phyloP scores from a whole-genome alignment of 768 basidiomycete genomes.

The Lyophyllum atratum region DNA sequence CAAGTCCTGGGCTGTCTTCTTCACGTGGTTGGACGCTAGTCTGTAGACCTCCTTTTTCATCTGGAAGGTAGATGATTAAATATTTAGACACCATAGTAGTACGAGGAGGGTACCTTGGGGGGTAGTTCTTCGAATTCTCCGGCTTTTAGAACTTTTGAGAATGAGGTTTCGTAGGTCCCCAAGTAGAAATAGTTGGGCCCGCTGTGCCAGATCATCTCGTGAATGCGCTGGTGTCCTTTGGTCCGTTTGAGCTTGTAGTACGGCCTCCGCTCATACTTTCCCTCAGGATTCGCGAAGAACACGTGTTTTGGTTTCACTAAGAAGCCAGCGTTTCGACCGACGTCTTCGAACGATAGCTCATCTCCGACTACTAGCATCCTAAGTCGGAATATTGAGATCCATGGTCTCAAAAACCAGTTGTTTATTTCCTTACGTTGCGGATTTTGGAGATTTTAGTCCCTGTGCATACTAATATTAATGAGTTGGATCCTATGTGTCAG shows the following conservation, averaged over 20 bases:
- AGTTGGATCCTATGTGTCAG: not conserved
- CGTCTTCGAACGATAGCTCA: not conserved
- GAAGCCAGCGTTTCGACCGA: not conserved
- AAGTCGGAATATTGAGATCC: not conserved
- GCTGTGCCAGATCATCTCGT: not conserved
- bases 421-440: not conserved
- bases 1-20: not conserved
- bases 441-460: not conserved
- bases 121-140: not conserved
- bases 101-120: not conserved
- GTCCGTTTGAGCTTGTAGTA: not conserved
- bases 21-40: not conserved
- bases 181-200: not conserved
- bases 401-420: not conserved
- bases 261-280: not conserved
- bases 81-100: not conserved
- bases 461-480: not conserved
- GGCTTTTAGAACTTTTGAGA: not conserved
- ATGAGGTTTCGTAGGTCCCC: conserved; percentile 1
- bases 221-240: not conserved
- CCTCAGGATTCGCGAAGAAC: not conserved
- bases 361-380: not conserved
- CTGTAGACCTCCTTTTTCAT: not conserved
- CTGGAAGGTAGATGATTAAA: not conserved
- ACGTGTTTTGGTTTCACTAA: not conserved